phyloP scores from a whole-genome alignment of 2,329 filamentous ascomycete genomes.

The Aspergillus sp. region DNA sequence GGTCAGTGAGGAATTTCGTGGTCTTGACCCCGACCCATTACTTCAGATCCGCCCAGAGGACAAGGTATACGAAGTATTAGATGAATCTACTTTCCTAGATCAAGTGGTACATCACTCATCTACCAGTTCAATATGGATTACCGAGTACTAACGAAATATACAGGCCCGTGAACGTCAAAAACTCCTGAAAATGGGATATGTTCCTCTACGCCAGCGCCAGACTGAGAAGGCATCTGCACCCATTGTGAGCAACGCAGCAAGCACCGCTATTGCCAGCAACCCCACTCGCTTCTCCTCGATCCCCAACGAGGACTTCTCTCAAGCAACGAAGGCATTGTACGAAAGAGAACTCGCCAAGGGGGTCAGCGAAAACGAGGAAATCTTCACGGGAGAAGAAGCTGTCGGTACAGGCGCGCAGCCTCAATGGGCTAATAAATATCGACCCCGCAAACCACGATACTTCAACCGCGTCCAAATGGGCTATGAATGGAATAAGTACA shows the following conservation, averaged over 20 bases:
- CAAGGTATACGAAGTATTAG: conserved; percentile 58
- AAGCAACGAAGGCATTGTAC: conserved; percentile 83
- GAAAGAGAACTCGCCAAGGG: conserved; percentile 91
- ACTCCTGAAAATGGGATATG: conserved; percentile 64
- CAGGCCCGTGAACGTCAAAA: conserved; percentile 59
- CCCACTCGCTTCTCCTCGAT: conserved; percentile 68
- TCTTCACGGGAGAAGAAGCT: conserved; percentile 87
- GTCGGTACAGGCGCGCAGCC: conserved; percentile 65
- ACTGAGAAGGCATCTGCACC: conserved; percentile 34
- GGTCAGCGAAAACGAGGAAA: conserved; percentile 89
- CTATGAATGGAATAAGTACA: conserved; percentile 99
- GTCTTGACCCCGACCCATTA: conserved; percentile 65
- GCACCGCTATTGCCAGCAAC: conserved; percentile 52
- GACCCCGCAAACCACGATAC: conserved; percentile 88
- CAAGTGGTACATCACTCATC: conserved; percentile 48
- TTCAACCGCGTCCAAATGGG: conserved; percentile 99
- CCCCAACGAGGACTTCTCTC: conserved; percentile 76
- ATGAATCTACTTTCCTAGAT: conserved; percentile 60
- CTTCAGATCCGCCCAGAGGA: conserved; percentile 65
- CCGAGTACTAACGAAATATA: conserved; percentile 12
- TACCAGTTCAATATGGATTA: neutral
- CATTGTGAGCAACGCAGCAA: conserved; percentile 36
- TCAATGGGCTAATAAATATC: conserved; percentile 80
- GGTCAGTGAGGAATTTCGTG: conserved; percentile 37
- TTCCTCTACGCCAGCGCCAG: conserved; percentile 57